Evolutionary conservation across 306 rosid genomes (phyloP).

Genomic region (Cucurbita pepo): DNA sequence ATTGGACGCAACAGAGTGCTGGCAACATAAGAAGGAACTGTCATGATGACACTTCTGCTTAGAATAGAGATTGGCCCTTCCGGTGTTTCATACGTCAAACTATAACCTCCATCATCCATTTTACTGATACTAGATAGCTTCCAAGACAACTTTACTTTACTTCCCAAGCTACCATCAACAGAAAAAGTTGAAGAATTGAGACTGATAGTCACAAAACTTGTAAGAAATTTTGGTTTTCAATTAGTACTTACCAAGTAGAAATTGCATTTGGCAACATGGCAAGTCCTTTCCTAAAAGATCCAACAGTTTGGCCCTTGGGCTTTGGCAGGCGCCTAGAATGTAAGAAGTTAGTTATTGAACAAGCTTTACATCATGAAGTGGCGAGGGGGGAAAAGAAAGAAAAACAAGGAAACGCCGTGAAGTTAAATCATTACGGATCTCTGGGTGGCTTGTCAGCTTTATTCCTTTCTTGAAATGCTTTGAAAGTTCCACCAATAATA

Average conservation of each 20-base stretch:
- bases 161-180: slow-evolving; percentile 53
- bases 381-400: not conserved
- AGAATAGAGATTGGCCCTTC: slow-evolving; percentile 65
- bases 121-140: slow-evolving; percentile 67
- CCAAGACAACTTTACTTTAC: slow-evolving; percentile 76
- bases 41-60: slow-evolving; percentile 70
- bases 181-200: slow-evolving; percentile 7
- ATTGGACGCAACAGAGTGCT: slow-evolving; percentile 63
- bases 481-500: slow-evolving; percentile 89
- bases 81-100: slow-evolving; percentile 73
- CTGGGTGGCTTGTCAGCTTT: slow-evolving; percentile 47
- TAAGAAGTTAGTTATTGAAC: slow-evolving; percentile 16
- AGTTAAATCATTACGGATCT: slow-evolving; percentile 52
- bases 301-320: slow-evolving; percentile 96
- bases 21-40: slow-evolving; percentile 77
- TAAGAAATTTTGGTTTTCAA: not conserved
- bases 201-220: not conserved
- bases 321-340: slow-evolving; percentile 70
- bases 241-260: slow-evolving; percentile 42
- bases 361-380: slow-evolving; percentile 6
- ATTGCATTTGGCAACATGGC: slow-evolving; percentile 81
- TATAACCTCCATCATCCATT: slow-evolving; percentile 54
- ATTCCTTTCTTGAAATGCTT: slow-evolving; percentile 75
- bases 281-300: slow-evolving; percentile 89
- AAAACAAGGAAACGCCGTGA: not conserved